phyloP scores from a whole-genome alignment of 148 eudicot genomes.

The Arbutus unedo region DNA sequence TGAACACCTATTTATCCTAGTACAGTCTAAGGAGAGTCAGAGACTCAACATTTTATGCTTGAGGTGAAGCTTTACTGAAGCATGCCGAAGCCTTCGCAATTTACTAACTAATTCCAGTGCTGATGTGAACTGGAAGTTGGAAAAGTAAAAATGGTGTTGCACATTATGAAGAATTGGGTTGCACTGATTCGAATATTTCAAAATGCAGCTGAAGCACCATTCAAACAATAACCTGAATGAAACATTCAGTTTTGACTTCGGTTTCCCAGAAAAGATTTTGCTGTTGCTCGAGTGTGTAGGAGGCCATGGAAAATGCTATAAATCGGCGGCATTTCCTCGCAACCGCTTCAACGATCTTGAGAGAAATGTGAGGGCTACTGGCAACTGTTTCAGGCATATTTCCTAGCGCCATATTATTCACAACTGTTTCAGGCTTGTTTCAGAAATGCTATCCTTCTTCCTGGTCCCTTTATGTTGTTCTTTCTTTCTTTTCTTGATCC shows the following conservation, averaged over 20 bases:
- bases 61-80: conserved; percentile 4
- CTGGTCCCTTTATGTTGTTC: background rate
- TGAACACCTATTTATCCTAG: background rate
- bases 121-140: background rate
- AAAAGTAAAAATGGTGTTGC: background rate
- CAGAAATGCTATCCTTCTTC: background rate
- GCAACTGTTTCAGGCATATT: background rate
- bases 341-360: background rate
- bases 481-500: background rate
- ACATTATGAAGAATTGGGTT: background rate
- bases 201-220: background rate
- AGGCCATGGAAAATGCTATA: background rate
- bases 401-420: background rate
- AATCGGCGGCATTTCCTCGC: background rate
- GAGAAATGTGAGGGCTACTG: background rate
- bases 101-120: background rate
- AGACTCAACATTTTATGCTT: background rate
- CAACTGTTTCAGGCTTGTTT: too few species aligned
- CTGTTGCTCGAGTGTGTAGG: conserved; percentile 7
- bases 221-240: background rate
- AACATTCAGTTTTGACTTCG: background rate
- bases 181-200: background rate
- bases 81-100: conserved; percentile 5
- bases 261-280: background rate
- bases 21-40: background rate